Evolutionary conservation across 345 rosid species (phyloP).

Genomic region (Linum trigynum): DNA sequence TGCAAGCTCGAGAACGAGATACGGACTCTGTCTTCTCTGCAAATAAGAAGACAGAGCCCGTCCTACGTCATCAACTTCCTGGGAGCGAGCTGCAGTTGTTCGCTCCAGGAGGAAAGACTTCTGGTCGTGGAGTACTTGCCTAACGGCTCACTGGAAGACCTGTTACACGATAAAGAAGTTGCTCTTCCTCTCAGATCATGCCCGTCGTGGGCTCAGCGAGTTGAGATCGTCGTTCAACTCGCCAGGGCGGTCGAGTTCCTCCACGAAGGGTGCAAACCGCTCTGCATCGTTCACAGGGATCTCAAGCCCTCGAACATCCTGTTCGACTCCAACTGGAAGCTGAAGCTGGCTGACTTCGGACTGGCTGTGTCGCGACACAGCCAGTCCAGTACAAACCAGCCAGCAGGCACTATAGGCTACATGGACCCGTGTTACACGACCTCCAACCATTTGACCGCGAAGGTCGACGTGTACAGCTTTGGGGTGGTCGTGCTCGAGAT

Average conservation of each 20-base stretch:
- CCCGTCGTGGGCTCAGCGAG: constrained; percentile 45
- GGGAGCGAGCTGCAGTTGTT: constrained; percentile 21
- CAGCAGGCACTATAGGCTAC: constrained; percentile 77
- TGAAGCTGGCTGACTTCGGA: constrained; percentile 63
- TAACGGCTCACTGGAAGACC: constrained; percentile 52
- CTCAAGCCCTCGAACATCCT: constrained; percentile 60
- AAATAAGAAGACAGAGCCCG: background rate
- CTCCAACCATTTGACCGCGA: constrained; percentile 41
- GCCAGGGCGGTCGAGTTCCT: constrained; percentile 55
- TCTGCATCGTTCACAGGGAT: constrained; percentile 52
- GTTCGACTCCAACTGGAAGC: constrained; percentile 44
- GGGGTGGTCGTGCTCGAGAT: constrained; percentile 69
- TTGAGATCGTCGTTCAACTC: constrained; percentile 47
- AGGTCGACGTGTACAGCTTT: constrained; percentile 52
- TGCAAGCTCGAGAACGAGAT: constrained; percentile 55
- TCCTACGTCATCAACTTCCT: constrained; percentile 36
- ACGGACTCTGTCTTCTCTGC: constrained; percentile 38
- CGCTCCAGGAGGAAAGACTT: constrained; percentile 17
- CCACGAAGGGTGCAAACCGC: constrained; percentile 27
- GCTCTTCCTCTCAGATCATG: constrained; percentile 8
- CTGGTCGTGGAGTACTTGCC: constrained; percentile 76
- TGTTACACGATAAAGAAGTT: constrained; percentile 28
- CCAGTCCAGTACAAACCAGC: constrained; percentile 16
- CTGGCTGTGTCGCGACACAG: constrained; percentile 30
- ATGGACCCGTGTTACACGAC: constrained; percentile 60